Conservation (phyloP, 148 eudicot species). For the Bassia scoparia region DNA sequence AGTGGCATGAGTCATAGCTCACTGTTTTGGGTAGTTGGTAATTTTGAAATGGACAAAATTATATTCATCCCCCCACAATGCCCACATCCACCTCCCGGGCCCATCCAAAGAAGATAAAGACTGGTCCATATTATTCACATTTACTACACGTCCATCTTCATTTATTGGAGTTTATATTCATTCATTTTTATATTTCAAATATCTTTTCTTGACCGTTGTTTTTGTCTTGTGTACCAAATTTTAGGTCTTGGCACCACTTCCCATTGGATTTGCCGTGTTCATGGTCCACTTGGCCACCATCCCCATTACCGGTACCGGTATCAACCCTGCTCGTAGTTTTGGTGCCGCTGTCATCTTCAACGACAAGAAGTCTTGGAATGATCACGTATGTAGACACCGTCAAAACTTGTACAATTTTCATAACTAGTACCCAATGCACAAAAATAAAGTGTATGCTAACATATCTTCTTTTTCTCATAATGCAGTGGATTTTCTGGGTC, state of each 20-base stretch:
- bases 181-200: no score
- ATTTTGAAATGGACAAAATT: not conserved
- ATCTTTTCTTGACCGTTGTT: not conserved
- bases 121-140: not conserved
- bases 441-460: not conserved
- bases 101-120: not conserved
- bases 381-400: slow-evolving; percentile 29
- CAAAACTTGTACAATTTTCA: not conserved
- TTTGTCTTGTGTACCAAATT: not conserved
- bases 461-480: not conserved
- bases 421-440: not conserved
- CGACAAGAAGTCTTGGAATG: slow-evolving; percentile 37
- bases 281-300: slow-evolving; percentile 45
- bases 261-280: slow-evolving; percentile 46
- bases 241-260: slow-evolving; percentile 49
- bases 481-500: slow-evolving; percentile 59
- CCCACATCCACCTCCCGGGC: not conserved
- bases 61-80: not conserved
- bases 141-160: not conserved
- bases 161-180: not conserved
- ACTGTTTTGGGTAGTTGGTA: no score
- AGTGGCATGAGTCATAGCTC: no score
- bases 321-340: slow-evolving; percentile 51
- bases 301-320: slow-evolving; percentile 41
- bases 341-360: slow-evolving; percentile 48